Evolutionary conservation across 495 filamentous ascomycete genomes (phyloP).

Genomic region (Penicillium crystallinum): DNA sequence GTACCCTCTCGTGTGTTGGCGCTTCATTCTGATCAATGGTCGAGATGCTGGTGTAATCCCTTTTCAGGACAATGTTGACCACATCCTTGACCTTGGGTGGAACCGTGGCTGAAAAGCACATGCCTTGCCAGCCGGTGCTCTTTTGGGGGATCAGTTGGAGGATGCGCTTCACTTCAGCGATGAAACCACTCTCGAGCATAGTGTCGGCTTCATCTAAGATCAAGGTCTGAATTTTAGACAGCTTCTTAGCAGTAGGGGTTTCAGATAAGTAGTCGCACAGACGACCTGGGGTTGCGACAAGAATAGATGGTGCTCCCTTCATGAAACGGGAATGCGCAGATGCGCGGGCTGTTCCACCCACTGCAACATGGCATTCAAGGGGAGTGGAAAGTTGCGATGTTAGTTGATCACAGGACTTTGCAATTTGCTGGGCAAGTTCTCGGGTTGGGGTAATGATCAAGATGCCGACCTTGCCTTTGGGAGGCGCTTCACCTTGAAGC

Average conservation of each 20-base stretch:
- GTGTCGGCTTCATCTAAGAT: conserved; percentile 65
- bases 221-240: conserved; percentile 51
- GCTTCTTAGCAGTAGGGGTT: conserved; percentile 30
- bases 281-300: conserved; percentile 61
- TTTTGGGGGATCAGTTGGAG: conserved; percentile 53
- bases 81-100: conserved; percentile 58
- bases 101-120: conserved; percentile 70
- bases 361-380: conserved; percentile 48
- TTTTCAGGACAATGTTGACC: conserved; percentile 50
- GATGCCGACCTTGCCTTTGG: conserved; percentile 51
- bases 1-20: conserved; percentile 56
- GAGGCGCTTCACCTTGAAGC: conserved; percentile 30
- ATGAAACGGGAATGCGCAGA: conserved; percentile 42
- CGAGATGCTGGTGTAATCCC: conserved; percentile 55
- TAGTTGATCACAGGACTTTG: conserved; percentile 50
- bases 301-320: conserved; percentile 45
- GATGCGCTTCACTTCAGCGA: conserved; percentile 53
- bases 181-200: conserved; percentile 60
- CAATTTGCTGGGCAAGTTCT: conserved; percentile 64
- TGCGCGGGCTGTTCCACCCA: conserved; percentile 49
- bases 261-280: conserved; percentile 57
- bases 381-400: conserved; percentile 36
- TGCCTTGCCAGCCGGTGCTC: conserved; percentile 54
- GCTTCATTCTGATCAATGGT: conserved; percentile 57
- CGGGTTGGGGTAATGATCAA: conserved; percentile 62